A percentile compares a stretch with the other conserved stretches of the same genome.
Conservation (phyloP, 495 filamentous ascomycete genomes). For the Penicillium daleae region DNA sequence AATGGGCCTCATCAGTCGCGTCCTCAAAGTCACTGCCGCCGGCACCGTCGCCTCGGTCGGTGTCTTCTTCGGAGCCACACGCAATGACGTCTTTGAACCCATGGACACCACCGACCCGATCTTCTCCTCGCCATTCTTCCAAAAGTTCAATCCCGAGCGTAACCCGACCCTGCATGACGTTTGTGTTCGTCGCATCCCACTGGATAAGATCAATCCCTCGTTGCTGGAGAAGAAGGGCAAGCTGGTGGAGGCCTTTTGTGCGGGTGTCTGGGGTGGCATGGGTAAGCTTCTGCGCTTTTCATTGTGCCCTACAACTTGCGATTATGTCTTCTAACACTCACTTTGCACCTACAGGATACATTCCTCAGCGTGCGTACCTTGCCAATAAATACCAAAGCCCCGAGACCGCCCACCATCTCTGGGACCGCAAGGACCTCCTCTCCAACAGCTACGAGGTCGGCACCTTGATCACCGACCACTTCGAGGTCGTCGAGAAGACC, state of each 20-base stretch:
- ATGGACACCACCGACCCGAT: slow-evolving; percentile 63
- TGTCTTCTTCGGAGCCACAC: slow-evolving; percentile 48
- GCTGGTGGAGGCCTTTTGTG: slow-evolving; percentile 65
- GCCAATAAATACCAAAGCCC: slow-evolving; percentile 64
- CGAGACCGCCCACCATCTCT: slow-evolving; percentile 65
- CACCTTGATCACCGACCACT: slow-evolving; percentile 73
- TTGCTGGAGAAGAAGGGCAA: slow-evolving; percentile 63
- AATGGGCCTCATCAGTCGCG: slow-evolving; percentile 54
- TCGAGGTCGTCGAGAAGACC: slow-evolving; percentile 72
- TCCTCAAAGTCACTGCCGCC: slow-evolving; percentile 46
- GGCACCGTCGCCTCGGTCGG: slow-evolving; percentile 47
- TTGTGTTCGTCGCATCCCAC: slow-evolving; percentile 61
- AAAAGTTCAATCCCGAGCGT: slow-evolving; percentile 61
- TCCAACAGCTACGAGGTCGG: slow-evolving; percentile 61
- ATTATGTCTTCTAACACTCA: not conserved
- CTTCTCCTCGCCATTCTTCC: slow-evolving; percentile 58
- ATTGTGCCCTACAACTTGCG: not conserved
- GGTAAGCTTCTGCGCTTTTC: slow-evolving; percentile 45
- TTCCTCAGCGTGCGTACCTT: slow-evolving; percentile 62
- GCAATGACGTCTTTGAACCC: slow-evolving; percentile 50
- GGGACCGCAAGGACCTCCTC: slow-evolving; percentile 59
- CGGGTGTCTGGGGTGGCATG: slow-evolving; percentile 67
- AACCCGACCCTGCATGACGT: slow-evolving; percentile 67
- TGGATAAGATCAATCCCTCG: slow-evolving; percentile 65
- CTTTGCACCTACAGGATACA: slow-evolving; percentile 53